phyloP scores from a whole-genome alignment of 371 early-diverging fungal genomes.

The Actinomortierella ambigua region DNA sequence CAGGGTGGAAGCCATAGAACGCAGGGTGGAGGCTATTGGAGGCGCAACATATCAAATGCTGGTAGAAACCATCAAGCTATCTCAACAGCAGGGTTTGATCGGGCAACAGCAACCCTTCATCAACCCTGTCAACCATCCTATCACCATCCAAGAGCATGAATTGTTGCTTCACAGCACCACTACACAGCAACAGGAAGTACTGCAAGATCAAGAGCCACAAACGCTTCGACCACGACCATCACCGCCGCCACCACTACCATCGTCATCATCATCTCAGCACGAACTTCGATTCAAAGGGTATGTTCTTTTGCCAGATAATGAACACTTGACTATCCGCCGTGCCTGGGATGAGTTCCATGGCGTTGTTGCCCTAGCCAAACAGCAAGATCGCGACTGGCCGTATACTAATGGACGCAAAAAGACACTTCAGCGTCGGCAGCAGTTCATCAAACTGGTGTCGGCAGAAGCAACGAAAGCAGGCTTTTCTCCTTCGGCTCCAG shows the following conservation, averaged over 20 bases:
- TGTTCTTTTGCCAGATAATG: slow-evolving; percentile 5
- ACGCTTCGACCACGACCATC: not conserved
- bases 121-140: not conserved
- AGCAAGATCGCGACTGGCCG: slow-evolving; percentile 8
- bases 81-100: not conserved
- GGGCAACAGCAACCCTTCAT: not conserved
- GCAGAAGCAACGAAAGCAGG: not conserved
- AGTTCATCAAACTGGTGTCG: slow-evolving; percentile 6
- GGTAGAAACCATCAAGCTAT: not conserved
- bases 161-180: not conserved
- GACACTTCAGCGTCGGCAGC: slow-evolving; percentile 1
- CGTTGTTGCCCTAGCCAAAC: slow-evolving; percentile 3
- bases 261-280: not conserved
- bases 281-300: slow-evolving; percentile 8
- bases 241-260: not conserved
- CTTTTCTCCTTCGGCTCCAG: not conserved
- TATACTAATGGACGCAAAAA: slow-evolving; percentile 8
- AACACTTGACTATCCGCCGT: slow-evolving; percentile 3
- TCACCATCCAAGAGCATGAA: not conserved
- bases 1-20: not conserved
- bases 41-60: no score
- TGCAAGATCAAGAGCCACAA: not conserved
- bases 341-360: slow-evolving; percentile 17
- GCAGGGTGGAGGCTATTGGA: not conserved
- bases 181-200: not conserved